phyloP scores from a whole-genome alignment of 2,329 filamentous ascomycete species.

The Claviceps citrina region DNA sequence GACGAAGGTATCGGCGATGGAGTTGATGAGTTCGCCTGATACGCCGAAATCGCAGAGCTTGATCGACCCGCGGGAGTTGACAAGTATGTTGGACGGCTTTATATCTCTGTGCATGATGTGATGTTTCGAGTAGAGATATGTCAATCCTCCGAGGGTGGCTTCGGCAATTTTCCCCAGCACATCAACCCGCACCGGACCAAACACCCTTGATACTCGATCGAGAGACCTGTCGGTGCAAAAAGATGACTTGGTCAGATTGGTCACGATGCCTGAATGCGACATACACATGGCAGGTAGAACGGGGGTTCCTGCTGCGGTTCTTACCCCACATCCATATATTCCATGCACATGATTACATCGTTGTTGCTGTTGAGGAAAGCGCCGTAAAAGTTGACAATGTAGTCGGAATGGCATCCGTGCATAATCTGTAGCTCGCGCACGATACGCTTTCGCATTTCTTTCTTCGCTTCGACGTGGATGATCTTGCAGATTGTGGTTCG shows the following conservation, averaged over 20 bases:
- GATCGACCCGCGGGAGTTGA: slow-evolving; percentile 87
- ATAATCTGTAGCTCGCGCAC: slow-evolving; percentile 96
- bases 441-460: slow-evolving; percentile 91
- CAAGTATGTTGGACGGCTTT: slow-evolving; percentile 93
- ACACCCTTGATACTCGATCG: slow-evolving; percentile 84
- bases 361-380: slow-evolving; percentile 93
- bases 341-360: slow-evolving; percentile 99
- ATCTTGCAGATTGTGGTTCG: slow-evolving; percentile 38
- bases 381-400: slow-evolving; percentile 95
- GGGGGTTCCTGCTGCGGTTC: slow-evolving; percentile 19
- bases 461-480: slow-evolving; percentile 96
- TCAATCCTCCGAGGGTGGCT: slow-evolving; percentile 80
- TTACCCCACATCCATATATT: slow-evolving; percentile 98
- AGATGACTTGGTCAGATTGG: not conserved
- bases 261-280: not conserved
- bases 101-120: slow-evolving; percentile 99
- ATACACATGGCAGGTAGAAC: not conserved
- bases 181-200: slow-evolving; percentile 88
- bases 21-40: slow-evolving; percentile 95
- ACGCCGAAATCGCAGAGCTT: slow-evolving; percentile 98
- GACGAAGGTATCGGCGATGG: slow-evolving; percentile 94
- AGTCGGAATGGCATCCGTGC: slow-evolving; percentile 91
- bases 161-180: slow-evolving; percentile 96
- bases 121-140: slow-evolving; percentile 88
- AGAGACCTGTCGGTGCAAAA: slow-evolving; percentile 59